Evolutionary conservation across 2,329 filamentous ascomycete species (phyloP), one percentile per base, ranked within the genome.

Genomic region (Exophiala lecanii-corni): DNA sequence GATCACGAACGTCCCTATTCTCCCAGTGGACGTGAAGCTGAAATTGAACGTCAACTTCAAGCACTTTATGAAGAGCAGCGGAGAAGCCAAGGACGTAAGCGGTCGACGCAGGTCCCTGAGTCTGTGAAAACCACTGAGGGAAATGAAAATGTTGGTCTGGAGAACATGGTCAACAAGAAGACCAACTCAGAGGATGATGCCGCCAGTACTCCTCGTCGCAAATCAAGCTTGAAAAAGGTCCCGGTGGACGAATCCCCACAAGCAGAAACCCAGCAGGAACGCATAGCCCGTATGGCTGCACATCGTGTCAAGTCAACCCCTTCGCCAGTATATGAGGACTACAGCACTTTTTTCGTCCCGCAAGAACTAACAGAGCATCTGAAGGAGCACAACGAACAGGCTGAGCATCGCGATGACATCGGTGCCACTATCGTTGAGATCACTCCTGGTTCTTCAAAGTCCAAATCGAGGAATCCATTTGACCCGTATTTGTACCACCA

Each of bases 311-410:
- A 50, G 23, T 51, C 59, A 34, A 62, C 57, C 2, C 56, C 55
- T 15, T 60, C 62, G 15, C 63, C 62, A 7, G 59, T 62, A 4
- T 55, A 71, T 44, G 66, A 70, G 5, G 62, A 62, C 43, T 71
- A 71, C 42, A 60, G 61, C 5, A 54, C 65, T 18, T 70, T 68
- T 50, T 70, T 68, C 45, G 57, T 61, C 10, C 67, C 68, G 1
- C 53, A 64, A 20, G 67, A 67, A 38, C 51, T 62, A 47, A 67
- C 54, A 54, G 63, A 55, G 56, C 64, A 59, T 36, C 53, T 62
- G 10, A 62, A 72, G 44, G 64, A 67, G 13, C 60, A 62, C 13
- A 55, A 56, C 34, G 41, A 43, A 13, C 39, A 43, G 18, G 40
- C 53, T 4, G 41, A 52, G 16, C 50, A 50, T 18, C 45, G 49